Conservation (phyloP, 73 alveolate genomes). For the Blepharisma stoltei region DNA sequence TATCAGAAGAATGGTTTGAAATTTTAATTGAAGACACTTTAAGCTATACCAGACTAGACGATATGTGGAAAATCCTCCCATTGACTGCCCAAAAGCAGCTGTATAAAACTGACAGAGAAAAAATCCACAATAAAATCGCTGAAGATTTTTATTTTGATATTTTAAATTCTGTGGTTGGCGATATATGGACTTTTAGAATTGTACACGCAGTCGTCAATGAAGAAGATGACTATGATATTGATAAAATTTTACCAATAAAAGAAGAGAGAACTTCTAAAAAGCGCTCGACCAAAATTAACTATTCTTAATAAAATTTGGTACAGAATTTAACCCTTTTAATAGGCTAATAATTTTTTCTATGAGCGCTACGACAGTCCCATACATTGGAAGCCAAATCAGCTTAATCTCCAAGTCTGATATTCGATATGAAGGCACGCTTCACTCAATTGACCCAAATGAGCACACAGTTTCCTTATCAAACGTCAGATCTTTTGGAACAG, state of each 20-base stretch:
- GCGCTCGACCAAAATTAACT: too few species aligned
- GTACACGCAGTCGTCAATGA: not conserved
- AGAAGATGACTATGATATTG: too few species aligned
- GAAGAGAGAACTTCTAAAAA: too few species aligned
- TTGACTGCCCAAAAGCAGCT: not conserved
- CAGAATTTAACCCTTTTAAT: too few species aligned
- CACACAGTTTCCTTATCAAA: constrained; percentile 38
- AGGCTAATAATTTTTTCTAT: too few species aligned
- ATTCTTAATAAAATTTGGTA: too few species aligned
- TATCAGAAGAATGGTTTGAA: not conserved
- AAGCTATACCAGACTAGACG: not conserved
- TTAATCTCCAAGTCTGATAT: constrained; percentile 37
- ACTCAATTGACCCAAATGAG: constrained; percentile 35
- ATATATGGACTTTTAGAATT: not conserved
- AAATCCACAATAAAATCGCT: not conserved
- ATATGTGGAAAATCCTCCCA: not conserved
- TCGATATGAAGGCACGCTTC: constrained; percentile 41
- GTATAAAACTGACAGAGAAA: not conserved
- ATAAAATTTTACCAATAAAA: too few species aligned
- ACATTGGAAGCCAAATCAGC: constrained; percentile 33
- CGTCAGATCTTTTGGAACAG: constrained; percentile 41
- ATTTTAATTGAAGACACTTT: not conserved
- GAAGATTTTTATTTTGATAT: not conserved
- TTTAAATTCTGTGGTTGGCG: not conserved
- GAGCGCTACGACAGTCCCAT: too few species aligned